Percentiles rank a stretch among this genome's conserved stretches.
These are phyloP conservation scores for Boletus insuetus DNA, from an alignment of 768 basidiomycete genomes.

Conservation along the genomic window DNA sequence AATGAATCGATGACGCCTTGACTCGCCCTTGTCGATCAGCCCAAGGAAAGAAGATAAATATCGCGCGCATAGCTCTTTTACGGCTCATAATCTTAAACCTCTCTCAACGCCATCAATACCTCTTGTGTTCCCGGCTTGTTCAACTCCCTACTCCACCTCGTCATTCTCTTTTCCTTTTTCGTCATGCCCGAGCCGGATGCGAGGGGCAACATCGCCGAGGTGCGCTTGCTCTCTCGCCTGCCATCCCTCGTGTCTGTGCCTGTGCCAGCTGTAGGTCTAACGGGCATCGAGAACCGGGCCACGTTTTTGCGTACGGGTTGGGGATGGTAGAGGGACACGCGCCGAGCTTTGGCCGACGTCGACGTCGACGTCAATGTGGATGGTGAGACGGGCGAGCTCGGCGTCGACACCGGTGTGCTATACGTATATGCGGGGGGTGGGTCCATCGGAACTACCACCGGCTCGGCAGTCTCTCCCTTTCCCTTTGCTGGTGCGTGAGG, in stretches of 20 bases:
- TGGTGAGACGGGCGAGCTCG: too few species aligned
- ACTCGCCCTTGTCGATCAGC: too few species aligned
- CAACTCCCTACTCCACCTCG: conserved; percentile 18
- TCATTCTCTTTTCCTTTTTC: conserved; percentile 15
- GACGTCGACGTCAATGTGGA: too few species aligned
- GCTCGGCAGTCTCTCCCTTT: too few species aligned
- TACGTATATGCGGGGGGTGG: background rate
- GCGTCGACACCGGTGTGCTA: too few species aligned
- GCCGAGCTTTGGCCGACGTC: background rate
- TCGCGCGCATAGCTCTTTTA: too few species aligned
- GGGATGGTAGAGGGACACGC: conserved; percentile 11
- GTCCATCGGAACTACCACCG: background rate
- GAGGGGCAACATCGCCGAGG: background rate
- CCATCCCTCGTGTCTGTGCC: background rate
- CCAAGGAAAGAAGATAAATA: too few species aligned
- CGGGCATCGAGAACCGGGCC: conserved; percentile 22
- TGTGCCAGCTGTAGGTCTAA: background rate
- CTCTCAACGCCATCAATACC: conserved; percentile 13
- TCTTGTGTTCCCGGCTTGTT: conserved; percentile 23
- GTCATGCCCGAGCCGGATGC: background rate
- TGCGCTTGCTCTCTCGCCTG: conserved; percentile 1
- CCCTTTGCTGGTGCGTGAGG: too few species aligned
- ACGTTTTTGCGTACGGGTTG: conserved; percentile 7
- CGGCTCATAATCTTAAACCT: background rate
- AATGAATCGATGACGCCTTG: too few species aligned